Evolutionary conservation across 169 alveolate genomes (phyloP).

Genomic region (Amoebophrya sp.): DNA sequence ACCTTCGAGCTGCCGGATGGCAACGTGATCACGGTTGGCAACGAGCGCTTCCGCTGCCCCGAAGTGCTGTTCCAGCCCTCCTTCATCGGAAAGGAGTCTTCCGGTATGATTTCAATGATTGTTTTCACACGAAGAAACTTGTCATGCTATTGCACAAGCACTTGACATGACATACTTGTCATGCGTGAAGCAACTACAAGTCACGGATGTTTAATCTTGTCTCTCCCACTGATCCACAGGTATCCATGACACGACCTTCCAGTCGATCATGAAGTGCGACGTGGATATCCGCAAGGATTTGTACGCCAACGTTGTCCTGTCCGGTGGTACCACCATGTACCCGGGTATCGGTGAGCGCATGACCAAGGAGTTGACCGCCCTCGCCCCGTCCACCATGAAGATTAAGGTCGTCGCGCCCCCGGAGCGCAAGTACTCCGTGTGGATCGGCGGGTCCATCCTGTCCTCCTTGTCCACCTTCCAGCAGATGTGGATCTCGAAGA

Average conservation of each 20-base stretch:
- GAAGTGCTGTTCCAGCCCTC: constrained; percentile 67
- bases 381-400: constrained; percentile 89
- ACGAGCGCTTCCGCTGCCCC: constrained; percentile 93
- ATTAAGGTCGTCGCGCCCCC: constrained; percentile 95
- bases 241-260: constrained; percentile 83
- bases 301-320: constrained; percentile 81
- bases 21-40: constrained; percentile 83
- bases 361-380: constrained; percentile 83
- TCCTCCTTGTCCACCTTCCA: constrained; percentile 88
- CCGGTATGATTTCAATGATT: too few relatives aligned
- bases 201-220: too few relatives aligned
- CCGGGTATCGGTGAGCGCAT: constrained; percentile 91
- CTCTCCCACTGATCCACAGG: too few relatives aligned
- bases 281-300: constrained; percentile 90
- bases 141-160: too few relatives aligned
- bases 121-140: too few relatives aligned
- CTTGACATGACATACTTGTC: too few relatives aligned
- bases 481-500: constrained; percentile 92
- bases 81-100: constrained; percentile 25
- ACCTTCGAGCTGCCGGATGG: constrained; percentile 97
- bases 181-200: too few relatives aligned
- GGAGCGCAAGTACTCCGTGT: constrained; percentile 91
- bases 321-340: constrained; percentile 94
- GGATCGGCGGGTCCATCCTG: constrained; percentile 95
- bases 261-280: constrained; percentile 91